phyloP scores from a whole-genome alignment of 2,329 filamentous ascomycete genomes.

The Lecanicillium sp. region DNA sequence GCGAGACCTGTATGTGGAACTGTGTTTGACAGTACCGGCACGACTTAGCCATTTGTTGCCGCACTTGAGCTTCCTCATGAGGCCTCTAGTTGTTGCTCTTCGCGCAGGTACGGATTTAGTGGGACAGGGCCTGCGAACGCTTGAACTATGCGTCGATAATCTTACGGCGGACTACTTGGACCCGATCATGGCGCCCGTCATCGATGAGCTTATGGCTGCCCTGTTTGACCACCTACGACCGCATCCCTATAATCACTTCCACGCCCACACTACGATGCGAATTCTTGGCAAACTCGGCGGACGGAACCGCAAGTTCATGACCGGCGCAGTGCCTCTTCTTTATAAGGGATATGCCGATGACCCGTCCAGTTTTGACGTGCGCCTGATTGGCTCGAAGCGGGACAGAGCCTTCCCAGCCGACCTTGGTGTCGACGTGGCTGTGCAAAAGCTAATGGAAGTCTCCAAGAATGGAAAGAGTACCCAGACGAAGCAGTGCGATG shows the following conservation, averaged over 20 bases:
- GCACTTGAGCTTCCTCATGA: constrained; percentile 94
- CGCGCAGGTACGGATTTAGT: constrained; percentile 89
- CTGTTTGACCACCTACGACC: constrained; percentile 93
- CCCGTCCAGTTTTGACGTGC: constrained; percentile 76
- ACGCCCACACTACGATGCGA: constrained; percentile 94
- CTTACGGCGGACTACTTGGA: constrained; percentile 96
- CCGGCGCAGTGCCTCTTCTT: constrained; percentile 72
- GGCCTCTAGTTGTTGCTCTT: constrained; percentile 90
- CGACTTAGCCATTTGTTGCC: constrained; percentile 89
- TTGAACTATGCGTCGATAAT: constrained; percentile 97
- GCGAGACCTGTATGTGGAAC: constrained; percentile 91
- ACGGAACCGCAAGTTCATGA: constrained; percentile 92
- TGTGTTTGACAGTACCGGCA: constrained; percentile 92
- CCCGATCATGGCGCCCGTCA: constrained; percentile 97
- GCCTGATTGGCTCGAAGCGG: constrained; percentile 80
- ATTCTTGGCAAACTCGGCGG: constrained; percentile 96
- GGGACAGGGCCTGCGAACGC: constrained; percentile 82
- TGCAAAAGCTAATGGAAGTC: constrained; percentile 77
- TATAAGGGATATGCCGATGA: constrained; percentile 87
- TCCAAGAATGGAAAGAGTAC: constrained; percentile 53
- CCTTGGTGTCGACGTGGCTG: constrained; percentile 80
- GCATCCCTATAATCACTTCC: constrained; percentile 92
- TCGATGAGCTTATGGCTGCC: constrained; percentile 96
- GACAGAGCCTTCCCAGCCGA: constrained; percentile 82
- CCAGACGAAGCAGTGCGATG: constrained; percentile 58